A percentile compares a stretch with the other conserved stretches of the same genome.
phyloP scores from a whole-genome alignment of 345 rosid species.

The Nephelium lappaceum region DNA sequence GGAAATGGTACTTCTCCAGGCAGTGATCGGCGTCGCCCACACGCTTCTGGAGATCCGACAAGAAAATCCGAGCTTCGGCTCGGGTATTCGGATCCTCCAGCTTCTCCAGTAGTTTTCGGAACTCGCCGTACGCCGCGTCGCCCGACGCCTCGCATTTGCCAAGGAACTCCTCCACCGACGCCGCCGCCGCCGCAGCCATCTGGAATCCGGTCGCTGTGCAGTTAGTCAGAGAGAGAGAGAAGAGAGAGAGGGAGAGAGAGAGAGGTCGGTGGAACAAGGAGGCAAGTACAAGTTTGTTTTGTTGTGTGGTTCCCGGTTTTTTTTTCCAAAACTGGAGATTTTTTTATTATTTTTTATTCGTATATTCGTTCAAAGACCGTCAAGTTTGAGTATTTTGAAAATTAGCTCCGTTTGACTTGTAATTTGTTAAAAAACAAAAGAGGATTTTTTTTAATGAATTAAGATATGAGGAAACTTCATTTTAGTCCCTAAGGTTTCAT shows the following conservation, averaged over 20 bases:
- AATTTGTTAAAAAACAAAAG: no score
- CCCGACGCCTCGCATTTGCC: conserved; percentile 79
- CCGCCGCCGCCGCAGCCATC: background rate
- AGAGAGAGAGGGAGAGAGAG: background rate
- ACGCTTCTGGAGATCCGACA: conserved; percentile 59
- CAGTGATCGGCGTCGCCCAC: conserved; percentile 58
- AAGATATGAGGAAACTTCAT: no score
- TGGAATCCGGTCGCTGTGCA: background rate
- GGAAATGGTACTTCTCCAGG: conserved; percentile 70
- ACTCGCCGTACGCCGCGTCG: conserved; percentile 79
- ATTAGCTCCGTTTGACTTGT: no score
- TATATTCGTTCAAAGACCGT: background rate
- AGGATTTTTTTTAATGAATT: no score
- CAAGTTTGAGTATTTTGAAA: background rate
- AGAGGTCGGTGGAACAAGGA: background rate
- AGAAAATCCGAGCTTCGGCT: conserved; percentile 62
- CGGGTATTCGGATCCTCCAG: conserved; percentile 77
- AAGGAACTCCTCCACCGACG: conserved; percentile 63
- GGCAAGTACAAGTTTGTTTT: background rate
- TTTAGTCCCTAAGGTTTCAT: no score
- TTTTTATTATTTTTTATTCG: background rate
- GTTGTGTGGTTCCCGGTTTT: background rate
- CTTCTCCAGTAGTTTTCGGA: conserved; percentile 65
- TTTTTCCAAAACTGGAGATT: background rate
- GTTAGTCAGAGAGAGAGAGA: background rate